Percentiles rank a stretch among this genome's conserved stretches.
Conservation (phyloP, 306 rosid genomes). For the Rosa rugosa region DNA sequence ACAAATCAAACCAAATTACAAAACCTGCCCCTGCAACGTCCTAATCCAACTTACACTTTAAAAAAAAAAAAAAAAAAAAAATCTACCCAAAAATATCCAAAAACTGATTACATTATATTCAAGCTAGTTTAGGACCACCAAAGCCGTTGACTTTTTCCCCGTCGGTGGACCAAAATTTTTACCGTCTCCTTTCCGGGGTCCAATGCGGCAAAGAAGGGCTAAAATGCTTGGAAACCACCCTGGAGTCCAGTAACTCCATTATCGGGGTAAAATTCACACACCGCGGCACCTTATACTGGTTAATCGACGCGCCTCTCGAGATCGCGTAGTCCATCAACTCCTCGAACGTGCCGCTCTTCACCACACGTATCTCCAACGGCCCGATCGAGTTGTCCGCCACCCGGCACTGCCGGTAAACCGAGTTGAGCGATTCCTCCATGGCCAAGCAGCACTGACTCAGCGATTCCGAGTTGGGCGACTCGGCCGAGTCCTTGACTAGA, state of each 20-base stretch:
- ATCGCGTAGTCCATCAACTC: slow-evolving; percentile 66
- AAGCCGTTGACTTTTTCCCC: slow-evolving; percentile 13
- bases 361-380: slow-evolving; percentile 51
- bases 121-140: neutral
- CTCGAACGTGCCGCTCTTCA: slow-evolving; percentile 50
- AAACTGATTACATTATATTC: neutral
- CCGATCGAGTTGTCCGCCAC: slow-evolving; percentile 58
- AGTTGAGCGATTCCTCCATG: slow-evolving; percentile 56
- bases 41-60: slow-evolving; percentile 21
- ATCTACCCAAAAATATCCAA: neutral
- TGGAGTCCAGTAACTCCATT: slow-evolving; percentile 52
- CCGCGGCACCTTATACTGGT: slow-evolving; percentile 62
- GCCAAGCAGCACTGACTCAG: slow-evolving; percentile 42
- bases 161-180: neutral
- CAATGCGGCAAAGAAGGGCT: slow-evolving; percentile 51
- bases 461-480: slow-evolving; percentile 28
- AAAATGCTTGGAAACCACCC: slow-evolving; percentile 50
- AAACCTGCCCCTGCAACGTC: slow-evolving; percentile 27
- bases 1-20: slow-evolving; percentile 18
- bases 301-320: slow-evolving; percentile 60
- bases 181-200: slow-evolving; percentile 45
- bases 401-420: slow-evolving; percentile 56
- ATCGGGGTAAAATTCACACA: slow-evolving; percentile 64
- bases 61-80: too few species aligned
- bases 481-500: slow-evolving; percentile 34